Evolutionary conservation across 257 asterid species (phyloP), one percentile per base, ranked within the genome.

Genomic region (Eucommia ulmoides): DNA sequence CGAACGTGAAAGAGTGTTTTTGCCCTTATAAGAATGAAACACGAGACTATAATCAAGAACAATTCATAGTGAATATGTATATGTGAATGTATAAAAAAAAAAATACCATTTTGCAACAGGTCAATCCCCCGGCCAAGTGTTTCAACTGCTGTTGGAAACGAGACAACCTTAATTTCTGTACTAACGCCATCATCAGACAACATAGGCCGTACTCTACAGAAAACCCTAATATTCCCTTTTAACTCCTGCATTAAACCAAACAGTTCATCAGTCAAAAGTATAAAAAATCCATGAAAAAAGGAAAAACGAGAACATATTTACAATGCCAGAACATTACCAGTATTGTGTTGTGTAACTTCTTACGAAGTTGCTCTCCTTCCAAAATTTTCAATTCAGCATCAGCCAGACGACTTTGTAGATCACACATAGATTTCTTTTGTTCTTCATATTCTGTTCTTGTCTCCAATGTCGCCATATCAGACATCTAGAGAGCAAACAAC

Each of bases 141-240:
- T 61, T 92, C 99, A 64, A 66, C 64, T 38, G 94, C 58, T 21
- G 78, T 59, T 8, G 99, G 97, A 52, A 83, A 92, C 10, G 95
- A 79, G 52, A 92, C 62, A 21, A 72, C 85, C 65, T 81, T 87
- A 19, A 64, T 53, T 46, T 86, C 99, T 23, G 64, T 59, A 26
- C 67, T 70, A 65, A 59, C 77, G 52, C 67, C 81, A 55, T 92
- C 95, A 59, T 83, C 99, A 47, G 81, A 76, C 65, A 81, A 68
- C 45, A 84, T 24, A 33, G 97, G 99, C 23, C 99, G 74, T 58
- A 92, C 97, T 65, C 97, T 69, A 67, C 99, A 92, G 53, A 92
- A 92, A 55, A 87, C 97, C 10, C 97, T 78, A 25, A 87, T 92
- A 45, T 92, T 92, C 41, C 97, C 99, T 65, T 92, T 92, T 61